phyloP scores from a whole-genome alignment of 2,329 filamentous ascomycete genomes.

The Sporothrix mexicana region DNA sequence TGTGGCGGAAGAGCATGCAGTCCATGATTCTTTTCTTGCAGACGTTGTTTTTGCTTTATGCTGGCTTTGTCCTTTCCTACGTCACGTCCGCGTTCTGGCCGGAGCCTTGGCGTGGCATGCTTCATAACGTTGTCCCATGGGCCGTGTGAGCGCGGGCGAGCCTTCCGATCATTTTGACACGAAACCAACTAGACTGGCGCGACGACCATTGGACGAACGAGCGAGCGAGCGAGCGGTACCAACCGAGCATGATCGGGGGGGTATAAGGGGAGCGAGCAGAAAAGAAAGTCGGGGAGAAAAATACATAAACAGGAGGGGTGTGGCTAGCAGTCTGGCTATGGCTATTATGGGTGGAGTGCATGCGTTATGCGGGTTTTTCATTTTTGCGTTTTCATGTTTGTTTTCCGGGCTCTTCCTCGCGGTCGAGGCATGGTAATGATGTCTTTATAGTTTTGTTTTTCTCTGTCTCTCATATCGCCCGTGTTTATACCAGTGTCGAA shows the following conservation, averaged over 20 bases:
- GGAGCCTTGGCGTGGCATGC: not conserved
- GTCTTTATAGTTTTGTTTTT: conserved; percentile 8
- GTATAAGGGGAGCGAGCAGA: not conserved
- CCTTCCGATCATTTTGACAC: too few species aligned
- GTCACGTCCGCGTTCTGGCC: not conserved
- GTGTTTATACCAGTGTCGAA: conserved; percentile 27
- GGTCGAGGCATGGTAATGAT: conserved; percentile 24
- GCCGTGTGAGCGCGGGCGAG: not conserved
- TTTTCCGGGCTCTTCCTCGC: conserved; percentile 24
- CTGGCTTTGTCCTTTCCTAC: not conserved
- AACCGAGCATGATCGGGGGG: not conserved
- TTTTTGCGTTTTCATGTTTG: not conserved
- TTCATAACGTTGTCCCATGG: not conserved
- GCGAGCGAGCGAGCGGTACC: not conserved
- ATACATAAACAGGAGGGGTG: not conserved
- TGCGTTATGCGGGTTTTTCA: not conserved
- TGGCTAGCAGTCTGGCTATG: not conserved
- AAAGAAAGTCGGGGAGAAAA: not conserved
- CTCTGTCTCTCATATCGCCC: not conserved
- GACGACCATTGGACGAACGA: not conserved
- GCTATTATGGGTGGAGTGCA: not conserved
- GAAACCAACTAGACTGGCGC: not conserved
- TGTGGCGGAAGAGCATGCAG: not conserved
- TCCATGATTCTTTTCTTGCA: not conserved
- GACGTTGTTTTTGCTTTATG: not conserved